Percentiles rank a stretch among this genome's conserved stretches.
Evolutionary conservation across 2,329 filamentous ascomycete genomes (phyloP).

Genomic region (Fusarium continuum): DNA sequence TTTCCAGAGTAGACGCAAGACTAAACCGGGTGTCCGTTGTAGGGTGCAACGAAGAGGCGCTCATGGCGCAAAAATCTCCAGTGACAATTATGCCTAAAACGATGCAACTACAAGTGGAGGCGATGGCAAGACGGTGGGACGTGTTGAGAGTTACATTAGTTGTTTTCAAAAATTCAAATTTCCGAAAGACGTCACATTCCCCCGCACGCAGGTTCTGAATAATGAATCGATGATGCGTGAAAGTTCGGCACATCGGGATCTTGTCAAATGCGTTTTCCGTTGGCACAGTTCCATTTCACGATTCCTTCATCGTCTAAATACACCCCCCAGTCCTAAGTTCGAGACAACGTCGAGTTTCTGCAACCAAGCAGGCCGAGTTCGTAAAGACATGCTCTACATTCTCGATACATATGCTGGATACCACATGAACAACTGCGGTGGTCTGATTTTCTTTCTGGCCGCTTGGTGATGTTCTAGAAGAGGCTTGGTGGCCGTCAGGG

Average conservation of each 20-base stretch:
- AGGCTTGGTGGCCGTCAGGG: conserved; percentile 25
- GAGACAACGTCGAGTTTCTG: neutral
- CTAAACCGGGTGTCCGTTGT: neutral
- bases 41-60: conserved; percentile 31
- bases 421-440: conserved; percentile 1
- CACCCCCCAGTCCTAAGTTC: neutral
- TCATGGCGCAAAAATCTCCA: conserved; percentile 36
- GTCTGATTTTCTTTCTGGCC: conserved; percentile 15
- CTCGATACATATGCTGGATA: too few relatives aligned
- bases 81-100: conserved; percentile 39
- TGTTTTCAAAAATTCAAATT: conserved; percentile 31
- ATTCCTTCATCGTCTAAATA: neutral
- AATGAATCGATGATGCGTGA: conserved; percentile 15
- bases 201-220: conserved; percentile 1
- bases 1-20: conserved; percentile 4
- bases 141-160: conserved; percentile 33
- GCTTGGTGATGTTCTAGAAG: conserved; percentile 23
- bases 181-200: conserved; percentile 7
- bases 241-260: neutral
- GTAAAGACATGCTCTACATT: conserved; percentile 7
- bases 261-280: neutral
- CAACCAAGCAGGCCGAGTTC: neutral
- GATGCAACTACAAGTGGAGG: conserved; percentile 32
- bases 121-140: conserved; percentile 23
- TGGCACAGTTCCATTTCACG: neutral